Conservation (phyloP, 2,329 filamentous ascomycete genomes). For the Didymosphaeria variabile region DNA sequence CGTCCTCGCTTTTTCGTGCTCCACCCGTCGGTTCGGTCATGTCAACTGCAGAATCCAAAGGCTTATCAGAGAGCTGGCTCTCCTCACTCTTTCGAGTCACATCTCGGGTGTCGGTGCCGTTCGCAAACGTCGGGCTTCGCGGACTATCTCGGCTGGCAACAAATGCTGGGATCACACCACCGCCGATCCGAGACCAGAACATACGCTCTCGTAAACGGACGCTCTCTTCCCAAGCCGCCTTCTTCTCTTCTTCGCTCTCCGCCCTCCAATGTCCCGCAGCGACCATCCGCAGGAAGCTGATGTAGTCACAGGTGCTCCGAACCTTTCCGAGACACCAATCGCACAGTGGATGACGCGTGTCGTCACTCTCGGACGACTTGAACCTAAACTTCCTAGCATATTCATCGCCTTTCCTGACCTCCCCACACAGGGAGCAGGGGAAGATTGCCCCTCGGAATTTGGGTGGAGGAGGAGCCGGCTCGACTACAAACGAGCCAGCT, state of each 20-base stretch:
- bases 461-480: slow-evolving; percentile 68
- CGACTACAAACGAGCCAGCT: slow-evolving; percentile 86
- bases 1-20: slow-evolving; percentile 39
- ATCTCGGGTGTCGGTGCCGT: slow-evolving; percentile 24
- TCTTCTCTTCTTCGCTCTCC: slow-evolving; percentile 83
- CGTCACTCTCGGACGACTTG: slow-evolving; percentile 84
- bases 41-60: slow-evolving; percentile 33
- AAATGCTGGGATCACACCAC: slow-evolving; percentile 80
- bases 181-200: slow-evolving; percentile 95
- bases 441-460: slow-evolving; percentile 66
- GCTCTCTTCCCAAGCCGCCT: slow-evolving; percentile 92
- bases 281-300: slow-evolving; percentile 89
- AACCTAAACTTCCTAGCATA: slow-evolving; percentile 87
- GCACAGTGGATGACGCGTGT: slow-evolving; percentile 89
- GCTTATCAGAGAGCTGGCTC: slow-evolving; percentile 32
- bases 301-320: slow-evolving; percentile 88
- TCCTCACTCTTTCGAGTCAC: slow-evolving; percentile 41
- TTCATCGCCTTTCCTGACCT: slow-evolving; percentile 73
- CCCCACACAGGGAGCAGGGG: slow-evolving; percentile 89
- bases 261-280: slow-evolving; percentile 92
- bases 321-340: slow-evolving; percentile 85
- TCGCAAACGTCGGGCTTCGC: slow-evolving; percentile 43
- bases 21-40: slow-evolving; percentile 28
- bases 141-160: slow-evolving; percentile 45
- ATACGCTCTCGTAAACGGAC: slow-evolving; percentile 89